Evolutionary conservation across 2,329 filamentous ascomycete genomes (phyloP).

Genomic region (Fusarium secorum): DNA sequence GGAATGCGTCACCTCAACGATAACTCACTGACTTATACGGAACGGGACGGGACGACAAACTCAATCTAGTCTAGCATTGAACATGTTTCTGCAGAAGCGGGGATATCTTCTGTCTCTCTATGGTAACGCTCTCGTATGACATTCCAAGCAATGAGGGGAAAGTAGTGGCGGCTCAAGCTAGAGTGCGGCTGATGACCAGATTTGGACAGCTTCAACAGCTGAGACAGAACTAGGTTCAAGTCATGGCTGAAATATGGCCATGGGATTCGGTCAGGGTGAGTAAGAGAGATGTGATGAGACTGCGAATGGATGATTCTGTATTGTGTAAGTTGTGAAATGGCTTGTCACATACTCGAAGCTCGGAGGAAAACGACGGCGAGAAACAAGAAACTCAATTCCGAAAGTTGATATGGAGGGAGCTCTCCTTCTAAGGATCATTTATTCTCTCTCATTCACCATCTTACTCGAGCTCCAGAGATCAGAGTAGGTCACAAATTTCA

Average conservation of each 20-base stretch:
- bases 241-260: neutral
- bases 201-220: neutral
- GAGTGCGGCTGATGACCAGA: neutral
- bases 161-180: neutral
- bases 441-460: fast-evolving
- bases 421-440: neutral
- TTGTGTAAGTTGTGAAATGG: neutral
- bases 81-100: neutral
- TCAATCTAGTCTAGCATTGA: neutral
- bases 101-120: neutral
- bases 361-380: neutral
- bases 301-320: neutral
- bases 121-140: neutral
- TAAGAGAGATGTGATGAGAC: neutral
- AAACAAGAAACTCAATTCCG: neutral
- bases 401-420: neutral
- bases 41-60: neutral
- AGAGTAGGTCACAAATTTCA: neutral
- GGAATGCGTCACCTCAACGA: neutral
- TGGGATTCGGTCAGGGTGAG: neutral
- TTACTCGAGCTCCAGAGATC: neutral
- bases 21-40: neutral
- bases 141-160: neutral
- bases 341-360: neutral
- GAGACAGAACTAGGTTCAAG: neutral